phyloP scores from a whole-genome alignment of 2,329 filamentous ascomycete species.

The Ophiostoma ulmi region DNA sequence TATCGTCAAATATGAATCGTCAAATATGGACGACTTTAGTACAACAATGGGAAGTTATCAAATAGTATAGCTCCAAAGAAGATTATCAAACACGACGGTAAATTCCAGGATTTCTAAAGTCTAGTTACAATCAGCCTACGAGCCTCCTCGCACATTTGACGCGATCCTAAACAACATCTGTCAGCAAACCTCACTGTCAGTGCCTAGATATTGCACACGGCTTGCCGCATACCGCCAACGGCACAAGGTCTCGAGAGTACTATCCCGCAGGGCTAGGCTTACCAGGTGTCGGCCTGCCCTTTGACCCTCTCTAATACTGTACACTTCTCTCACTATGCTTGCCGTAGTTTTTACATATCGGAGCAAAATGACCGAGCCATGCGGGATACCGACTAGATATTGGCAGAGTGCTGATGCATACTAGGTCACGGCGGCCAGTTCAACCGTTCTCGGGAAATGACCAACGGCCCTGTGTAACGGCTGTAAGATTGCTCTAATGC shows the following conservation, averaged over 20 bases:
- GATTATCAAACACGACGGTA: not conserved
- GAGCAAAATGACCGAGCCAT: not conserved
- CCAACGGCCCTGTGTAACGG: not conserved
- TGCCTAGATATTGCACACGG: not conserved
- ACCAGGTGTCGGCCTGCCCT: no score
- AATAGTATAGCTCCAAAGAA: no score
- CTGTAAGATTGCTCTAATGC: not conserved
- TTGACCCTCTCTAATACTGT: not conserved
- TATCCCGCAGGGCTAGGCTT: not conserved
- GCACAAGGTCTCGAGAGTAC: no score
- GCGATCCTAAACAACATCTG: not conserved
- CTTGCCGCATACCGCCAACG: no score
- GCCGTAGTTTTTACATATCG: not conserved
- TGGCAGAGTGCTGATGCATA: not conserved
- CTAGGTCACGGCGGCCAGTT: not conserved
- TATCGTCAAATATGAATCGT: no score
- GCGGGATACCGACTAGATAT: no score
- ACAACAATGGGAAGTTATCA: no score
- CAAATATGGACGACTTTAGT: no score
- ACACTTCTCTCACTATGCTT: not conserved
- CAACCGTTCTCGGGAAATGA: not conserved
- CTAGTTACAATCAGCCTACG: not conserved
- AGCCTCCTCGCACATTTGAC: not conserved
- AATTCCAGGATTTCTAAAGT: not conserved
- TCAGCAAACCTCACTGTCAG: not conserved